Conservation (phyloP, 129 eudicot species). For the Heracleum sosnowskyi region DNA sequence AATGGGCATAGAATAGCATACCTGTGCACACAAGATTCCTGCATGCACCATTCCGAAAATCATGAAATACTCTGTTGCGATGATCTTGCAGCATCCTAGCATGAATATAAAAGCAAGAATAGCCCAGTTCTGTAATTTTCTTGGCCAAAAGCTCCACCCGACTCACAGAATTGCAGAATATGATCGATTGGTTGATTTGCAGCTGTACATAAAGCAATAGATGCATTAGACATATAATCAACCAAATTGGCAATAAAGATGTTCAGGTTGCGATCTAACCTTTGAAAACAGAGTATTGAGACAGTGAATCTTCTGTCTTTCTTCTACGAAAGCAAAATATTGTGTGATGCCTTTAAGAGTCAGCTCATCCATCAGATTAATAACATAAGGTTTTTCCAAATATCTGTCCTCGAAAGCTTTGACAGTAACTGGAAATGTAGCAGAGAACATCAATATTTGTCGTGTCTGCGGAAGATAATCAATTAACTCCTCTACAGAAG, state of each 20-base stretch:
- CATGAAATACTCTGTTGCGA: constrained; percentile 70
- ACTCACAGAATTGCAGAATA: constrained; percentile 75
- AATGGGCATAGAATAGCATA: constrained; percentile 15
- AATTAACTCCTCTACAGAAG: constrained; percentile 54
- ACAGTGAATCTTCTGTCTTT: constrained; percentile 71
- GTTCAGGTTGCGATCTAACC: constrained; percentile 34
- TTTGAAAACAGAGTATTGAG: constrained; percentile 74
- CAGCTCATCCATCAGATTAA: constrained; percentile 76
- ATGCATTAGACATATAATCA: constrained; percentile 13
- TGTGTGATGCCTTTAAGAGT: constrained; percentile 71
- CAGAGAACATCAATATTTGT: constrained; percentile 72
- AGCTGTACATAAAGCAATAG: constrained; percentile 37
- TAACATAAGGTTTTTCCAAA: constrained; percentile 53
- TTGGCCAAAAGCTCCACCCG: constrained; percentile 76
- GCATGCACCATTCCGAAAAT: constrained; percentile 76
- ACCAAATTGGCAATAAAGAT: neutral
- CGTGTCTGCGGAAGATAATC: constrained; percentile 50
- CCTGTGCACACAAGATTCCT: constrained; percentile 85
- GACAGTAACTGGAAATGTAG: constrained; percentile 74
- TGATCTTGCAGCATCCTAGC: constrained; percentile 80
- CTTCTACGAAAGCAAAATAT: constrained; percentile 75
- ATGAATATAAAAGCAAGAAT: constrained; percentile 73
- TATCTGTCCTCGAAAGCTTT: constrained; percentile 64
- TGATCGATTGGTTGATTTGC: constrained; percentile 78
- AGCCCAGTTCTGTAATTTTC: constrained; percentile 66